Percentiles rank a stretch among this genome's conserved stretches.
phyloP scores from a whole-genome alignment of 768 basidiomycete genomes.

The Mycena galericulata region DNA sequence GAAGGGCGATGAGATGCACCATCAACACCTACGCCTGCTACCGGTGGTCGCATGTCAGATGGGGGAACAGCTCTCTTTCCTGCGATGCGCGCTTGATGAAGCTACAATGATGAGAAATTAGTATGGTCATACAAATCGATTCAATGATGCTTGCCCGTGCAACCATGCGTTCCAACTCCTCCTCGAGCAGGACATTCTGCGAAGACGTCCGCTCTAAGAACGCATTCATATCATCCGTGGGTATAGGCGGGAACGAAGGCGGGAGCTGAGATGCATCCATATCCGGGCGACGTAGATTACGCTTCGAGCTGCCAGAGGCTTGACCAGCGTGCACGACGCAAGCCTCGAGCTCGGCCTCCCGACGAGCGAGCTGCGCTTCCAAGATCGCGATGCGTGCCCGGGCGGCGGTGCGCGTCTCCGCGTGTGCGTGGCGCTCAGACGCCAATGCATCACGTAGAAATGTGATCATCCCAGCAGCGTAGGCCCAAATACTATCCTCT shows the following conservation, averaged over 20 bases:
- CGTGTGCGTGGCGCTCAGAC: conserved; percentile 57
- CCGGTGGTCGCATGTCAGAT: too few relatives aligned
- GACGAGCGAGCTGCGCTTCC: conserved; percentile 64
- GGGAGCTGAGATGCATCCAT: background rate
- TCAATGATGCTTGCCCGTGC: background rate
- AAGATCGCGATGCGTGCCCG: conserved; percentile 58
- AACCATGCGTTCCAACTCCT: background rate
- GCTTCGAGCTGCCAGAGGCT: too few relatives aligned
- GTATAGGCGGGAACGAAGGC: background rate
- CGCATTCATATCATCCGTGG: background rate
- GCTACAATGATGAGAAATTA: background rate
- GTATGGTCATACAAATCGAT: background rate
- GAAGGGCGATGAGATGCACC: too few relatives aligned
- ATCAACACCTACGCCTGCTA: too few relatives aligned
- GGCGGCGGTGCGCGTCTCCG: conserved; percentile 50
- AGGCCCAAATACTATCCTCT: conserved; percentile 49
- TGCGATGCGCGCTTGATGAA: background rate
- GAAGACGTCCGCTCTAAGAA: too few relatives aligned
- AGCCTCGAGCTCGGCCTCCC: conserved; percentile 62
- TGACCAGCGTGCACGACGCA: conserved; percentile 40
- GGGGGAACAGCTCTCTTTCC: too few relatives aligned
- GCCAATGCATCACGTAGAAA: conserved; percentile 57
- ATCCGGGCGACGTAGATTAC: too few relatives aligned
- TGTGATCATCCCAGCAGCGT: conserved; percentile 59
- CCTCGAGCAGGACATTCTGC: background rate